A percentile compares a stretch with the other conserved stretches of the same genome.
Evolutionary conservation across 768 basidiomycete genomes (phyloP).

Genomic region (Naganishia friedmannii): DNA sequence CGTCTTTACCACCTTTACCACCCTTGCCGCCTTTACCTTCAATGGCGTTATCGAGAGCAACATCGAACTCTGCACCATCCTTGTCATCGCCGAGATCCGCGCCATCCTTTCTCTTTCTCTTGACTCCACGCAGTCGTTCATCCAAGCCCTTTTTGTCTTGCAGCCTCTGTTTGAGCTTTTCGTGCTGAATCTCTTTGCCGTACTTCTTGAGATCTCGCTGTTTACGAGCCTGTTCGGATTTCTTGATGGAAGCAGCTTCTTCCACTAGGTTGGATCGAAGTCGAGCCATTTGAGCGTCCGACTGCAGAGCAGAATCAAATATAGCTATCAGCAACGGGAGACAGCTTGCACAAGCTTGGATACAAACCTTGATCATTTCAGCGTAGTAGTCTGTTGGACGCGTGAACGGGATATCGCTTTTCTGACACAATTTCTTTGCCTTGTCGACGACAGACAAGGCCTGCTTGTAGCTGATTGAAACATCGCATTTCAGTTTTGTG

Average conservation of each 20-base stretch:
- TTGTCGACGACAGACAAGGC: conserved; percentile 77
- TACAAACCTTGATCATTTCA: conserved; percentile 26
- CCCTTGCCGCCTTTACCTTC: conserved; percentile 39
- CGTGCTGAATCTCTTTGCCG: conserved; percentile 93
- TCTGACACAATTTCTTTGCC: conserved; percentile 72
- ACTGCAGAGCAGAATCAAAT: conserved; percentile 38
- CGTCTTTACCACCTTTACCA: conserved; percentile 36
- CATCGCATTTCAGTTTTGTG: background rate
- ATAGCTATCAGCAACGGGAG: background rate
- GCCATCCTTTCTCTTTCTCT: conserved; percentile 85
- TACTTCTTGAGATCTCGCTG: conserved; percentile 96
- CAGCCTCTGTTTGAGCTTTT: conserved; percentile 87
- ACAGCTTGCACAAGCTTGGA: background rate
- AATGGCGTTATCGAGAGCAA: conserved; percentile 86
- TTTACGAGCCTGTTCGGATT: conserved; percentile 82
- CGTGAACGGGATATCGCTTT: conserved; percentile 74
- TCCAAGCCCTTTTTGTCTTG: conserved; percentile 87
- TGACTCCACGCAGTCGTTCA: conserved; percentile 78
- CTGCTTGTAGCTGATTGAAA: conserved; percentile 79
- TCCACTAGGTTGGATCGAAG: conserved; percentile 85
- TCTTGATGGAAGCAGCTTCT: conserved; percentile 81
- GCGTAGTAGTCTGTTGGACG: conserved; percentile 59
- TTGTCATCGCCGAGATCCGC: conserved; percentile 62
- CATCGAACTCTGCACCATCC: conserved; percentile 71
- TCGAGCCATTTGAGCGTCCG: conserved; percentile 94